phyloP scores from a whole-genome alignment of 495 filamentous ascomycete species.

The Xylaria acuta region DNA sequence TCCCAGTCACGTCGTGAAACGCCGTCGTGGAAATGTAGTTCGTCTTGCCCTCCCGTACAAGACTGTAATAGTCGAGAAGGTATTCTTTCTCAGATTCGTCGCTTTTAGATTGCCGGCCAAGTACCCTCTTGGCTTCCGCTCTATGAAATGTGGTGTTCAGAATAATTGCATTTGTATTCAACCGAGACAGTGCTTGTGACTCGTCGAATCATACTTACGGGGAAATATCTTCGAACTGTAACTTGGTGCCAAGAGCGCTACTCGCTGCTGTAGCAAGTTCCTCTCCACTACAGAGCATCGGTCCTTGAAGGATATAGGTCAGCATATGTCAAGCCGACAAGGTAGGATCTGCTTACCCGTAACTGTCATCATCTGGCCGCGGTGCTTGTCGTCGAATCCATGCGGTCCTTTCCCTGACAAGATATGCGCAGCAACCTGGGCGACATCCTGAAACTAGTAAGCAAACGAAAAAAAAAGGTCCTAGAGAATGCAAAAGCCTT shows the following conservation, averaged over 20 bases:
- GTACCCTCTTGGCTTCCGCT: constrained; percentile 54
- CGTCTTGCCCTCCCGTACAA: constrained; percentile 65
- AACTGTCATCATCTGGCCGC: constrained; percentile 61
- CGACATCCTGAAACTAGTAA: constrained; percentile 49
- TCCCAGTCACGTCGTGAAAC: constrained; percentile 61
- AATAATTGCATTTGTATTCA: neutral
- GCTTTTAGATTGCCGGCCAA: constrained; percentile 48
- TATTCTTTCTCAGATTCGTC: constrained; percentile 60
- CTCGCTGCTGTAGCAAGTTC: constrained; percentile 59
- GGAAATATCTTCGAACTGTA: constrained; percentile 52
- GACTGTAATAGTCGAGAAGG: constrained; percentile 63
- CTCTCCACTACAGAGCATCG: constrained; percentile 58
- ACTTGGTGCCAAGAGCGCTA: constrained; percentile 52
- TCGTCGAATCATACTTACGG: neutral
- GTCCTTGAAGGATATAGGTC: constrained; percentile 39
- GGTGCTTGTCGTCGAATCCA: constrained; percentile 61
- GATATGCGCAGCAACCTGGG: constrained; percentile 58
- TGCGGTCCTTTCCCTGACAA: constrained; percentile 59
- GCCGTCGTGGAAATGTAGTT: constrained; percentile 65
- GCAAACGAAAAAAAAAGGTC: neutral
- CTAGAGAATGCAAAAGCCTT: neutral
- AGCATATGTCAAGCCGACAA: neutral
- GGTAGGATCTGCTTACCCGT: constrained; percentile 47
- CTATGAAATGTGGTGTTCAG: constrained; percentile 28
- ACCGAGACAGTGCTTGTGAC: neutral